phyloP scores from a whole-genome alignment of 2,329 filamentous ascomycete genomes.

The Apiospora aurea region DNA sequence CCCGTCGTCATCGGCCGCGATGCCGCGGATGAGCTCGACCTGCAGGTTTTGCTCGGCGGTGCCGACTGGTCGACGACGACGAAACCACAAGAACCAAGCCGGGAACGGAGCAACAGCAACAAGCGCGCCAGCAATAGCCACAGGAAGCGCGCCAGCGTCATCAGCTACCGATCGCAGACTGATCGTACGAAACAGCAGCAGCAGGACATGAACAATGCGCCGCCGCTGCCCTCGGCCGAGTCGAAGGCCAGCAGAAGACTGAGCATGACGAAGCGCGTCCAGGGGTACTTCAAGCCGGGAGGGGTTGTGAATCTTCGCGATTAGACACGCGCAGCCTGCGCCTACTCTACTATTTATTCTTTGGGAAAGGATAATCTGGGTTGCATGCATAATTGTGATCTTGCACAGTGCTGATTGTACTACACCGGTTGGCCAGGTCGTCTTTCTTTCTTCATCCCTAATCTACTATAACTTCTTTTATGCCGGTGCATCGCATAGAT shows the following conservation, averaged over 20 bases:
- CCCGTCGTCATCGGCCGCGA: neutral
- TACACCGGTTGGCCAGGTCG: neutral
- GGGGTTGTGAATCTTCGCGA: neutral
- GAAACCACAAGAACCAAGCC: neutral
- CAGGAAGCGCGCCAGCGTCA: constrained; percentile 25
- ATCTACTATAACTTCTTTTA: neutral
- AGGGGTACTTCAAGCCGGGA: constrained; percentile 23
- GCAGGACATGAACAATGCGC: neutral
- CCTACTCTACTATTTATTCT: neutral
- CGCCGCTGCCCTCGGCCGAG: neutral
- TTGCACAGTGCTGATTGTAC: neutral
- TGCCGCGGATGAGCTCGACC: neutral
- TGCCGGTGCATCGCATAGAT: neutral
- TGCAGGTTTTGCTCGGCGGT: constrained; percentile 16
- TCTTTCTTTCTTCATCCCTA: neutral
- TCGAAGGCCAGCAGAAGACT: constrained; percentile 14
- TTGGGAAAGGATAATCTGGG: too few relatives aligned
- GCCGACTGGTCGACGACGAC: neutral
- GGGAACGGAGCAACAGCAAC: constrained; percentile 12
- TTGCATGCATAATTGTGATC: neutral
- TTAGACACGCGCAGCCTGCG: neutral
- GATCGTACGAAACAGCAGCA: neutral
- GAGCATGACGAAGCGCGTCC: constrained; percentile 21
- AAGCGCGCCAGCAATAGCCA: constrained; percentile 16
- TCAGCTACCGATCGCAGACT: constrained; percentile 25